A percentile compares a stretch with the other conserved stretches of the same genome.
Conservation (phyloP, 2,329 filamentous ascomycete species). For the Huntiella omanensis region DNA sequence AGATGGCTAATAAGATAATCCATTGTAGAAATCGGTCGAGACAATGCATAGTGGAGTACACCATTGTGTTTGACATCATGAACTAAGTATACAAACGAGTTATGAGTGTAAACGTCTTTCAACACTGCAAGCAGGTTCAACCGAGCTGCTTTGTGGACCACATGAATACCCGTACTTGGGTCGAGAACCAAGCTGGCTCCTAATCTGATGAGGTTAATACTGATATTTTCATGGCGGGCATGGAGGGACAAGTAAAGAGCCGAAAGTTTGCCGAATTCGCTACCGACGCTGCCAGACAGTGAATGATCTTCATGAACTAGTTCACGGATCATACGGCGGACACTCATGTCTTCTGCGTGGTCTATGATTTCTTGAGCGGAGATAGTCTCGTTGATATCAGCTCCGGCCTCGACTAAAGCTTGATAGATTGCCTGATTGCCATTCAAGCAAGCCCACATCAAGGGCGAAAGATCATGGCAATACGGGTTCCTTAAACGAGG, state of each 20-base stretch:
- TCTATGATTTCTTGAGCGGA: background rate
- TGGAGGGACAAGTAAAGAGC: conserved; percentile 8
- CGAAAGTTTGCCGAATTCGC: background rate
- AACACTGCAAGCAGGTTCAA: background rate
- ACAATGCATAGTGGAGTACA: conserved; percentile 2
- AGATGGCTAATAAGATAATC: background rate
- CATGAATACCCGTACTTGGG: conserved; percentile 1
- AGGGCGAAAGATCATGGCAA: conserved; percentile 4
- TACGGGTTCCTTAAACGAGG: background rate
- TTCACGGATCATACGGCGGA: conserved; percentile 1
- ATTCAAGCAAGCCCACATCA: conserved; percentile 8
- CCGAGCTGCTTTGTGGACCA: conserved; percentile 6
- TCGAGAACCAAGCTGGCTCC: conserved; percentile 2
- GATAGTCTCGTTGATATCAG: conserved; percentile 1
- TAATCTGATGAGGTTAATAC: background rate
- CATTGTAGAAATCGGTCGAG: background rate
- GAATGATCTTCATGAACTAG: conserved; percentile 5
- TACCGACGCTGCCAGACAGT: background rate
- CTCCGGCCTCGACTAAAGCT: background rate
- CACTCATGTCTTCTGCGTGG: background rate
- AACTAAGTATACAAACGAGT: background rate
- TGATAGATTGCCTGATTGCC: background rate
- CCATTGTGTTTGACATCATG: background rate
- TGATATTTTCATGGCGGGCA: conserved; percentile 2
- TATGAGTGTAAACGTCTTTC: background rate